phyloP scores from a whole-genome alignment of 164 flowering plant genomes.

The Annona cherimola region DNA sequence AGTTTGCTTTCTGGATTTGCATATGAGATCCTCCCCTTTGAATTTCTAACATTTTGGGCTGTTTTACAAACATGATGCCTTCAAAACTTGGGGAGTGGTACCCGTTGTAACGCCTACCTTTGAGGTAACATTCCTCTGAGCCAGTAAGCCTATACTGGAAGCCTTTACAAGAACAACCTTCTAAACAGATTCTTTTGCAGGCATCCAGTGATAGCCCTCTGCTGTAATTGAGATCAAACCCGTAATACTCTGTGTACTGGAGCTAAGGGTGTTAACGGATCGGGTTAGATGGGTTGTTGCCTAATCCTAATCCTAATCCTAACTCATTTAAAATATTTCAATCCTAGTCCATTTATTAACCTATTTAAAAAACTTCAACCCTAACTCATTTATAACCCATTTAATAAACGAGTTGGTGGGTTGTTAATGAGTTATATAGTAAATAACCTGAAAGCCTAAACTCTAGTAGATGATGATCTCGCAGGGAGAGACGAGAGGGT shows the following conservation, averaged over 20 bases:
- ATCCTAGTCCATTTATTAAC: too few relatives aligned
- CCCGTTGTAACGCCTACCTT: conserved; percentile 10
- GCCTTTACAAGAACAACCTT: conserved; percentile 15
- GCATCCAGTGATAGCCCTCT: background rate
- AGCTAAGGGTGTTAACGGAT: too few relatives aligned
- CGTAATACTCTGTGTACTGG: conserved; percentile 17
- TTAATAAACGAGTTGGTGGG: too few relatives aligned
- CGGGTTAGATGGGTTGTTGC: too few relatives aligned
- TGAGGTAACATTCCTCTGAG: conserved; percentile 12
- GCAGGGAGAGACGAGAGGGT: too few relatives aligned
- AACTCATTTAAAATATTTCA: too few relatives aligned
- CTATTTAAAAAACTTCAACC: too few relatives aligned
- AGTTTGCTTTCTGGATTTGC: background rate
- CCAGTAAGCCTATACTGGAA: conserved; percentile 9
- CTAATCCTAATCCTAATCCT: too few relatives aligned
- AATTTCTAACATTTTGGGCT: conserved; percentile 2
- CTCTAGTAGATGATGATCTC: too few relatives aligned
- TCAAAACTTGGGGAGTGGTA: conserved; percentile 2
- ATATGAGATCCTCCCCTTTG: background rate
- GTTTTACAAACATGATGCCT: conserved; percentile 19
- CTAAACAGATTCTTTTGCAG: conserved; percentile 14
- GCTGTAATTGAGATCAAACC: conserved; percentile 11
- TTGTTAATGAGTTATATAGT: too few relatives aligned
- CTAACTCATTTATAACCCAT: too few relatives aligned
- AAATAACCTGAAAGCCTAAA: too few relatives aligned